Evolutionary conservation across 805 yeast genomes (phyloP), one percentile per base, ranked within the genome.

Genomic region (Candida piceae): DNA sequence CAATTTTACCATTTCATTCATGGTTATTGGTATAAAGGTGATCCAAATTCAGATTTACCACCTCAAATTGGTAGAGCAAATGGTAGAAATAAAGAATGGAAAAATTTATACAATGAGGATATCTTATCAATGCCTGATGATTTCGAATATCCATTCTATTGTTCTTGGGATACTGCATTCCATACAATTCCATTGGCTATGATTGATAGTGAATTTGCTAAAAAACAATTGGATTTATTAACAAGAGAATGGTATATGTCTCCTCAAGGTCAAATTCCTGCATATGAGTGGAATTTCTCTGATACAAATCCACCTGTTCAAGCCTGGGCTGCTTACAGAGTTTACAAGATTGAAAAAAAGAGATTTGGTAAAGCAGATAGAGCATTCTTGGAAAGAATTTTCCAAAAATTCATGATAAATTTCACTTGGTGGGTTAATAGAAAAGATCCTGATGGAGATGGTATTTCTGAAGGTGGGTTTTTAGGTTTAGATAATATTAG

Each of bases 231-330:
- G 49, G 95, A 83, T 57, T 66, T 88, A 39, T 66, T 88, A 57
- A 82, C 95, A 21, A 73, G 96, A 55, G 97, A 88, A 62, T 88
- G 96, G 96, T 88, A 88, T 57, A 86, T 87, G 94, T 96, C 90
- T 57, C 96, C 96, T 31, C 88, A 88, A 58, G 97, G 97, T n/a
- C 96, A 89, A 62, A 77, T 87, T 46, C 96, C 97, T 0, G 96
- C 96, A 11, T 88, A 88, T 59, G 97, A 88, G 62, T 88, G 97
- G 97, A 88, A 89, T 58, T 88, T 88, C 53, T 69, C 84, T 44
- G 97, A 88, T 60, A 95, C 89, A n/a, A 88, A 88, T 57, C 97
- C 97, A 1, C 97, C 97, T 0, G 97, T 88, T 24, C 96, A 89
- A 58, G 96, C 96, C 0, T 88, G 96, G 96, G 81, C 96, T 1